phyloP scores from a whole-genome alignment of 768 basidiomycete species.

The Boletus bicolor region DNA sequence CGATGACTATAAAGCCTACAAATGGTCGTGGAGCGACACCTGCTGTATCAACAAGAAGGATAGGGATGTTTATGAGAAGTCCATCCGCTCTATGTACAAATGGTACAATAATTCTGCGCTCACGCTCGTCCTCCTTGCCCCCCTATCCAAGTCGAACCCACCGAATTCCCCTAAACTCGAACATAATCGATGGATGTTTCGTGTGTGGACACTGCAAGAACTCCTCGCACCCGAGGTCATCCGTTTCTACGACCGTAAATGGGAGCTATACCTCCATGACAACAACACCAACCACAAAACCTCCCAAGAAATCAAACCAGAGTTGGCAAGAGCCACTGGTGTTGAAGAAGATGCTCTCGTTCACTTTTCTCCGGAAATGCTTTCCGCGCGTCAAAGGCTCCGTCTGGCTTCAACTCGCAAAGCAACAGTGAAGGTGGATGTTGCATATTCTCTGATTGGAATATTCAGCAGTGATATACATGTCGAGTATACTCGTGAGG shows the following conservation, averaged over 20 bases:
- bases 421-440: constrained; percentile 4
- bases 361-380: background rate
- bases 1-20: background rate
- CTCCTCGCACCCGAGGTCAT: constrained; percentile 10
- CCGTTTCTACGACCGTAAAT: constrained; percentile 9
- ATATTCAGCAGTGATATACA: constrained; percentile 15
- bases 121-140: constrained; percentile 12
- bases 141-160: background rate
- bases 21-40: constrained; percentile 14
- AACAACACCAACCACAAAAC: constrained; percentile 5
- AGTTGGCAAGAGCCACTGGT: background rate
- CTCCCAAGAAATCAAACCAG: background rate
- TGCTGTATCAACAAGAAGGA: constrained; percentile 10
- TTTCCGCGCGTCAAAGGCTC: constrained; percentile 9
- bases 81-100: constrained; percentile 13
- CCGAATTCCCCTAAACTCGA: background rate
- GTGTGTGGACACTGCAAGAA: constrained; percentile 16
- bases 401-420: constrained; percentile 12
- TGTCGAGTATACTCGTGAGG: background rate
- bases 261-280: constrained; percentile 1
- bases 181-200: constrained; percentile 16
- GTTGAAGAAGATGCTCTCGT: background rate
- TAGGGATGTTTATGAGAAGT: background rate
- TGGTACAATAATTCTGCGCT: constrained; percentile 13
- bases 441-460: constrained; percentile 17